Conservation (phyloP, 2,329 filamentous ascomycete genomes). For the Fusarium pseudoanthophilum region DNA sequence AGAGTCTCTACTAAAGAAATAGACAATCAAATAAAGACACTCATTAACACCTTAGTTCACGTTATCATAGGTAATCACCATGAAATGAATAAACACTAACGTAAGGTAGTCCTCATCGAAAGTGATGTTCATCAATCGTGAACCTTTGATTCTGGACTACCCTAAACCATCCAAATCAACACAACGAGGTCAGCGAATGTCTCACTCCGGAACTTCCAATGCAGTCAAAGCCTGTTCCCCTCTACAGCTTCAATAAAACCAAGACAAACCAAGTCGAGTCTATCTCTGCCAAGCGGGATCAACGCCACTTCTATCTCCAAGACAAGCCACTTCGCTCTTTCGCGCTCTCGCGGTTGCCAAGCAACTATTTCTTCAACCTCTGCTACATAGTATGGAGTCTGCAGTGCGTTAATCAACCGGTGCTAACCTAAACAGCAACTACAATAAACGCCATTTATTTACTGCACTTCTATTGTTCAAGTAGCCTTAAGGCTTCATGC, state of each 20-base stretch:
- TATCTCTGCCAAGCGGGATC: neutral
- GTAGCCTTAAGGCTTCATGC: neutral
- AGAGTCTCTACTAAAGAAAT: neutral
- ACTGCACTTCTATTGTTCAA: neutral
- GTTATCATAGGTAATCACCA: neutral
- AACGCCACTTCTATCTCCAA: neutral
- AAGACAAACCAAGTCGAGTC: neutral
- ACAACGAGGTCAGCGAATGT: neutral
- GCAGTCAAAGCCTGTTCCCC: neutral
- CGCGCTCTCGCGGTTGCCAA: neutral
- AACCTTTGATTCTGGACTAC: neutral
- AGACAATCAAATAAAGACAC: neutral
- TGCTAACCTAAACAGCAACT: neutral
- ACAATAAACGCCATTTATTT: neutral
- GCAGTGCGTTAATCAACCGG: neutral
- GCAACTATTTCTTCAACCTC: neutral
- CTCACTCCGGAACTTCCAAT: neutral
- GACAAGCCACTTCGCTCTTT: slow-evolving; percentile 4
- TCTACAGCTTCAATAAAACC: neutral
- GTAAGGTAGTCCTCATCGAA: neutral
- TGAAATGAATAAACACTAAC: no score
- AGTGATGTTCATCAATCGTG: neutral
- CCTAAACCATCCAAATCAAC: slow-evolving; percentile 1
- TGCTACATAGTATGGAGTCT: neutral
- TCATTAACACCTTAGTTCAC: no score